Percentiles rank a stretch among this genome's conserved stretches.
Evolutionary conservation across 768 basidiomycete species (phyloP).

Genomic region (Mycena epipterygia): DNA sequence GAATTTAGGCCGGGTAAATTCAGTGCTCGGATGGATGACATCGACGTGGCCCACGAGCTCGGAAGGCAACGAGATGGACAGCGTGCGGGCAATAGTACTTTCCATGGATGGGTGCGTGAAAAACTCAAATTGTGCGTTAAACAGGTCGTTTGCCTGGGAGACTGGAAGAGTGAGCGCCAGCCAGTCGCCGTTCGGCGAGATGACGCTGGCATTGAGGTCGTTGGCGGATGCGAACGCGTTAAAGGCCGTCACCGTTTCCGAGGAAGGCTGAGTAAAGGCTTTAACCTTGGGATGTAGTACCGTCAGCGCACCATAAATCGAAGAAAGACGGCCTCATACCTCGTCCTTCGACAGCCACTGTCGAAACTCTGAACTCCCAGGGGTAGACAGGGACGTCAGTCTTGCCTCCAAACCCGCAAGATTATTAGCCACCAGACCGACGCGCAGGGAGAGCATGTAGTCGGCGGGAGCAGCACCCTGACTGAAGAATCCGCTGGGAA

Average conservation of each 20-base stretch:
- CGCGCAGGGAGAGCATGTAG: background rate
- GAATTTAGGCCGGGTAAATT: background rate
- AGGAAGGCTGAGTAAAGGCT: background rate
- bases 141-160: background rate
- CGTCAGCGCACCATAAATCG: background rate
- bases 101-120: background rate
- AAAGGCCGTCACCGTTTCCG: background rate
- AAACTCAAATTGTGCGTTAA: background rate
- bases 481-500: background rate
- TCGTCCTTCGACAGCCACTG: background rate
- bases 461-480: background rate
- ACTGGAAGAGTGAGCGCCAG: background rate
- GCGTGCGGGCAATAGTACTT: background rate
- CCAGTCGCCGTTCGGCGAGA: slow-evolving; percentile 3
- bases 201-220: background rate
- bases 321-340: background rate
- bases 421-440: background rate
- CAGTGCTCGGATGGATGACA: background rate
- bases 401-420: background rate
- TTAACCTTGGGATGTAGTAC: background rate
- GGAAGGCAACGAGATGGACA: background rate
- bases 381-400: background rate
- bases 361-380: too few relatives aligned
- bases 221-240: background rate
- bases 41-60: slow-evolving; percentile 1